Evolutionary conservation across 352 stramenopile genomes (phyloP).

Genomic region (Blastocystis sp.): DNA sequence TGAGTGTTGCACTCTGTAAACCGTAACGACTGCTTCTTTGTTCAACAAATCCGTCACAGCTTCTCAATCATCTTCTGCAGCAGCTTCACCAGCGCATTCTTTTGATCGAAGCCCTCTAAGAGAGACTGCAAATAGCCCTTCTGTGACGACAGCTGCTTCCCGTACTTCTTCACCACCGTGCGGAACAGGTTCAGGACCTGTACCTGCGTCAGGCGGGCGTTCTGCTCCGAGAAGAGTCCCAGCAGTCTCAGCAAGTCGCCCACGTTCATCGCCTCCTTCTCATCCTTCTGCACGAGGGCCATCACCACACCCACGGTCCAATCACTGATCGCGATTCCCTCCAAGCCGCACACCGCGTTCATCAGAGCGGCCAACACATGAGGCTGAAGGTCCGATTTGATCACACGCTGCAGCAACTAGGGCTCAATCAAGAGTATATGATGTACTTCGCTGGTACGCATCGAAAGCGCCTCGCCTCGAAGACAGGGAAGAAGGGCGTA

Average conservation of each 20-base stretch:
- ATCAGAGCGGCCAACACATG: neutral
- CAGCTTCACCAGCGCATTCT: neutral
- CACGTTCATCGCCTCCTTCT: neutral
- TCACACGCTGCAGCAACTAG: conserved; percentile 8
- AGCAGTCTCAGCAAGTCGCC: conserved; percentile 16
- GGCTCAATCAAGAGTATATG: neutral
- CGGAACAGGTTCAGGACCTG: conserved; percentile 9
- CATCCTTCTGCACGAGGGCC: neutral
- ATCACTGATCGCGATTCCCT: neutral
- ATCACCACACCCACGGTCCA: neutral
- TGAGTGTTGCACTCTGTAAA: conserved; percentile 16
- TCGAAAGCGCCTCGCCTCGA: neutral
- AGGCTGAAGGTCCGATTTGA: neutral
- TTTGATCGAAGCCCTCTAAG: neutral
- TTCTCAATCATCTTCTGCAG: conserved; percentile 14
- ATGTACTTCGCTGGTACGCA: neutral
- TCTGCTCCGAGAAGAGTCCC: neutral
- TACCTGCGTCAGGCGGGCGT: neutral
- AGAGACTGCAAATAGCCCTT: neutral
- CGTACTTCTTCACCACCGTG: conserved; percentile 18
- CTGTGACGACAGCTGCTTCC: neutral
- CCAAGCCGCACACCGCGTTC: neutral
- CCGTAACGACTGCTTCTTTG: conserved; percentile 22
- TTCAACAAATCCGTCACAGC: conserved; percentile 13
- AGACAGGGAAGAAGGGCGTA: conserved; percentile 13